These are phyloP conservation scores for Gnaphalium uliginosum DNA, from an alignment of 129 eudicot genomes.

Conservation along the genomic window DNA sequence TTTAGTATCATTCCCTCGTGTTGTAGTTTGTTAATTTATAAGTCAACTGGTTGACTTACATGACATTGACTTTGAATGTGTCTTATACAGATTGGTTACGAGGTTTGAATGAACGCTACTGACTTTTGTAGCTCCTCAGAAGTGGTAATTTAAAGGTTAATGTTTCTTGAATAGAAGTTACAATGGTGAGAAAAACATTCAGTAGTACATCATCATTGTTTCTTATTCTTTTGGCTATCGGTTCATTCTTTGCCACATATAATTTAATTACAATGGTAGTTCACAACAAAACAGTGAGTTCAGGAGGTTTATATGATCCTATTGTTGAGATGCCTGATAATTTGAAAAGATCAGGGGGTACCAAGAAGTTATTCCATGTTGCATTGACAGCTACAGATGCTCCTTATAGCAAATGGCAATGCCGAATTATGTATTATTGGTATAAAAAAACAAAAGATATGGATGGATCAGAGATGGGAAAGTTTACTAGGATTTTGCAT, in stretches of 20 bases:
- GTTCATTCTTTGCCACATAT: constrained; percentile 62
- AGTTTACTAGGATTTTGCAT: constrained; percentile 65
- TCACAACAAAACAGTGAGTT: constrained; percentile 38
- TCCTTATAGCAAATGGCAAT: constrained; percentile 81
- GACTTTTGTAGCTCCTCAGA: constrained; percentile 18
- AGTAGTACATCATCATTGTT: constrained; percentile 41
- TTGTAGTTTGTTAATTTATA: constrained; percentile 15
- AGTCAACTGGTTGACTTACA: constrained; percentile 39
- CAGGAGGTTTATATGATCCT: constrained; percentile 45
- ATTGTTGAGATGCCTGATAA: constrained; percentile 55
- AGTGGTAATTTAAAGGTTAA: constrained; percentile 15
- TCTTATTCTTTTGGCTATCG: constrained; percentile 53
- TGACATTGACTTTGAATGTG: constrained; percentile 26
- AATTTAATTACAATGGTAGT: constrained; percentile 45
- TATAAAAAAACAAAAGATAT: constrained; percentile 53
- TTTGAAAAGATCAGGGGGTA: constrained; percentile 36
- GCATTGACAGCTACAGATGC: constrained; percentile 81
- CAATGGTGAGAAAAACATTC: constrained; percentile 47
- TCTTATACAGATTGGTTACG: constrained; percentile 29
- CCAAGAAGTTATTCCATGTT: constrained; percentile 55
- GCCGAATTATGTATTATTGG: constrained; percentile 79
- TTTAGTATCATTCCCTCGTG: not conserved
- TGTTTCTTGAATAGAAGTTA: constrained; percentile 30
- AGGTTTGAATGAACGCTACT: not conserved
- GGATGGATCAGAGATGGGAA: constrained; percentile 74